phyloP scores from a whole-genome alignment of 73 alveolate genomes.

The Tetrahymena malaccensis region DNA sequence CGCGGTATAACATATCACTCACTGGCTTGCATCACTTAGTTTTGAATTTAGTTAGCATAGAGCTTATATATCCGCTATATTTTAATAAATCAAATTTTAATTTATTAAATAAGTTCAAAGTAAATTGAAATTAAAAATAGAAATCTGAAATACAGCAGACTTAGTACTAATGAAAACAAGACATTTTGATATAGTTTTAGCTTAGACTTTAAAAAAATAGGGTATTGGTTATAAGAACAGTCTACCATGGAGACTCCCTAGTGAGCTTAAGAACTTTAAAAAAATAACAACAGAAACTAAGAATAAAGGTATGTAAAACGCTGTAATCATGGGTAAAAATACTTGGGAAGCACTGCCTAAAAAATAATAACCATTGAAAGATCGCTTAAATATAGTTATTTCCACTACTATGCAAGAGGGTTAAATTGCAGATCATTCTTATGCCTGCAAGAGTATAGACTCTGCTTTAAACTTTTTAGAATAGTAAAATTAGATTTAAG shows the following conservation, averaged over 20 bases:
- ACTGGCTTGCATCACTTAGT: background rate
- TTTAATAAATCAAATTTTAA: background rate
- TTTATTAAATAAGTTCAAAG: background rate
- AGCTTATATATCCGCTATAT: background rate
- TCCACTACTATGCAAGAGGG: constrained; percentile 25
- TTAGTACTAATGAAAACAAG: background rate
- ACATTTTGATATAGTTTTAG: constrained; percentile 42
- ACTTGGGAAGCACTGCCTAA: constrained; percentile 87
- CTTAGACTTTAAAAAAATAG: constrained; percentile 13
- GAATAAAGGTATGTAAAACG: constrained; percentile 11
- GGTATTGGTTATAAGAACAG: constrained; percentile 48
- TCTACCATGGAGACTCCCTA: constrained; percentile 47
- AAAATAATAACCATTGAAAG: constrained; percentile 56
- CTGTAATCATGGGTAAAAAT: constrained; percentile 78
- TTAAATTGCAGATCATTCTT: background rate
- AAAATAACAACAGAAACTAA: constrained; percentile 22
- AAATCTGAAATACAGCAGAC: background rate
- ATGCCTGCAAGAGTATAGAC: background rate
- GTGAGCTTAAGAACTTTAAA: constrained; percentile 40
- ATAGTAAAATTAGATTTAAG: constrained; percentile 37
- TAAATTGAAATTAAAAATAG: background rate
- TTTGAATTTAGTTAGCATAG: background rate
- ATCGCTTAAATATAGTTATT: constrained; percentile 65
- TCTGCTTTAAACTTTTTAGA: constrained; percentile 9
- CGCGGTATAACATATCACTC: background rate